Percentiles rank a stretch among this genome's conserved stretches.
Evolutionary conservation across 371 early-diverging fungal species (phyloP).

Genomic region (Nematocida sp.): DNA sequence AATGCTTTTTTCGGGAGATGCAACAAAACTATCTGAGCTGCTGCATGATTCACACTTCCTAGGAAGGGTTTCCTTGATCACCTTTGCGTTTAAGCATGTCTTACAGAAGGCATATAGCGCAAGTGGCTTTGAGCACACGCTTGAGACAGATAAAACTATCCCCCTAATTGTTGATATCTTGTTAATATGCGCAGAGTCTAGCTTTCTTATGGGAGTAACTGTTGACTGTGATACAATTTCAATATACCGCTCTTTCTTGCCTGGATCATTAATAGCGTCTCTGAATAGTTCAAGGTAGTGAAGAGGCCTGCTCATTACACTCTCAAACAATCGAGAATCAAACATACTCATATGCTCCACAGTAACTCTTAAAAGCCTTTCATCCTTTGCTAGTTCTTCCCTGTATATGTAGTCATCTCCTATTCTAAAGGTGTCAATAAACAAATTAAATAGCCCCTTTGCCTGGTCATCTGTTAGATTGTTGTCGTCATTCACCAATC

Average conservation of each 20-base stretch:
- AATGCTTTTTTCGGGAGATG: constrained; percentile 85
- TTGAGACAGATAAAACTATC: constrained; percentile 88
- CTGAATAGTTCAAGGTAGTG: constrained; percentile 47
- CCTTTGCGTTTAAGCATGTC: constrained; percentile 65
- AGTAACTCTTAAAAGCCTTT: constrained; percentile 15
- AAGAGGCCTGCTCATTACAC: constrained; percentile 45
- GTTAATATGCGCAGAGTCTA: constrained; percentile 79
- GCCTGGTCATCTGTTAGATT: constrained; percentile 41
- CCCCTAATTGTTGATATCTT: constrained; percentile 89
- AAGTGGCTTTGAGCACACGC: constrained; percentile 70
- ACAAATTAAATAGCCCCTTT: constrained; percentile 23
- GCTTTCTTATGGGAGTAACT: constrained; percentile 60
- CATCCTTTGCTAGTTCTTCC: constrained; percentile 28
- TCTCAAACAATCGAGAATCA: constrained; percentile 44
- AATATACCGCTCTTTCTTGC: constrained; percentile 31
- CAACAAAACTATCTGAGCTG: constrained; percentile 82
- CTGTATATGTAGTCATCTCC: constrained; percentile 58
- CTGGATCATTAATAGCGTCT: constrained; percentile 8
- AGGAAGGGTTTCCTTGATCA: constrained; percentile 74
- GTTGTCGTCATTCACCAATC: constrained; percentile 37
- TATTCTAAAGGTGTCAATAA: constrained; percentile 58
- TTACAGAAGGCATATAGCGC: constrained; percentile 67
- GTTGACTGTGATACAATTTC: constrained; percentile 52
- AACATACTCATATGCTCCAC: constrained; percentile 57
- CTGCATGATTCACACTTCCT: constrained; percentile 69